Evolutionary conservation across 495 filamentous ascomycete genomes (phyloP).

Genomic region (Tirmania nivea): DNA sequence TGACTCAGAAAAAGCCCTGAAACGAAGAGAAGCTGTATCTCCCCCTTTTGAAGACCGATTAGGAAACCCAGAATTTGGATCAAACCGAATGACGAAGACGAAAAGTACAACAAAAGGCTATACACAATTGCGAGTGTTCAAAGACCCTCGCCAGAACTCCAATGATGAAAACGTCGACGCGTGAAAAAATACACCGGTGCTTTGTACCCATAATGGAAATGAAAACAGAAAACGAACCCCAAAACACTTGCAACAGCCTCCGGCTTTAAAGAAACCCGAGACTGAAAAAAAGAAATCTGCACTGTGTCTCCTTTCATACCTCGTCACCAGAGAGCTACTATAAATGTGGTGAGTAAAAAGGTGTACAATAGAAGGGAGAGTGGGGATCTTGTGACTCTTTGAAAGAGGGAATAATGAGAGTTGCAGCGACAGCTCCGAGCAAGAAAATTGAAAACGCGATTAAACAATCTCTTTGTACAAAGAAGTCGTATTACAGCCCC

Average conservation of each 20-base stretch:
- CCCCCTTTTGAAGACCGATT: too few relatives aligned
- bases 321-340: too few relatives aligned
- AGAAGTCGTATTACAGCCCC: too few relatives aligned
- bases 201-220: constrained; percentile 18
- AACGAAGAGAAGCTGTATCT: too few relatives aligned
- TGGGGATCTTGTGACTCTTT: too few relatives aligned
- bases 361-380: too few relatives aligned
- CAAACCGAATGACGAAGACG: too few relatives aligned
- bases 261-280: constrained; percentile 1
- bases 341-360: too few relatives aligned
- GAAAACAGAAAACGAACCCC: constrained; percentile 12
- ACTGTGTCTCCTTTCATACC: not conserved
- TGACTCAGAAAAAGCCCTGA: too few relatives aligned
- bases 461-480: constrained; percentile 13
- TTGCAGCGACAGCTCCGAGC: not conserved
- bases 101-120: constrained; percentile 7
- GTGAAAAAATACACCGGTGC: constrained; percentile 17
- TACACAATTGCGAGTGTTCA: constrained; percentile 20
- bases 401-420: not conserved
- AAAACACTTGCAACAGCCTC: too few relatives aligned
- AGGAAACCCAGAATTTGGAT: too few relatives aligned
- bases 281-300: not conserved
- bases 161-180: constrained; percentile 18
- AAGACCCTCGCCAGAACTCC: constrained; percentile 20
- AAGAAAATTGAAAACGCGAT: not conserved